Conservation (phyloP, 1,284 basidiomycete genomes). For the Porogramme epimiltina region DNA sequence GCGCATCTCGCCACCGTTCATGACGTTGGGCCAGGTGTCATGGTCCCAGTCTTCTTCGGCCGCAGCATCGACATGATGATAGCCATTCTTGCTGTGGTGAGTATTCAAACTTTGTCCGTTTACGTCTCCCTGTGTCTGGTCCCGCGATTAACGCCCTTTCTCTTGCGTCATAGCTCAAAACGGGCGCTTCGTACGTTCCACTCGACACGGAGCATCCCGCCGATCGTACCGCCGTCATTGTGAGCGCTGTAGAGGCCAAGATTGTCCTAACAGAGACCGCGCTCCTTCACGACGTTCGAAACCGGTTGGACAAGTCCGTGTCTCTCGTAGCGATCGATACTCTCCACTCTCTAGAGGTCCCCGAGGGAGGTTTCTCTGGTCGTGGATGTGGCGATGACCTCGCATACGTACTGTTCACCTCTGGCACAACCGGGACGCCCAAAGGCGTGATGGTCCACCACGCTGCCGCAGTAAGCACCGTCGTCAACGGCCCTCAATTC, state of each 20-base stretch:
- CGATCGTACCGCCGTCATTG: conserved; percentile 31
- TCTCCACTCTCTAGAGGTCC: background rate
- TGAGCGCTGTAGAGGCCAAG: conserved; percentile 30
- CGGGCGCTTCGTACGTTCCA: conserved; percentile 33
- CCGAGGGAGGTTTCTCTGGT: conserved; percentile 2
- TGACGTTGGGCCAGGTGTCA: background rate
- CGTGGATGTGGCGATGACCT: conserved; percentile 13
- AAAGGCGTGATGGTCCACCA: conserved; percentile 33
- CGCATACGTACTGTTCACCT: conserved; percentile 31
- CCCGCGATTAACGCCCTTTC: background rate
- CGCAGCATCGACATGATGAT: background rate
- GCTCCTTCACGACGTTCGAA: conserved; percentile 17
- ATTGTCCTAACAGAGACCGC: conserved; percentile 29
- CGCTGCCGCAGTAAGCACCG: conserved; percentile 30
- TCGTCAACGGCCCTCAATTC: background rate
- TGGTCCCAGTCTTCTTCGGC: background rate
- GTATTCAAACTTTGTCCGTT: background rate
- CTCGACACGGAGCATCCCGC: conserved; percentile 35
- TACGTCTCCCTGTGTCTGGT: too few species aligned
- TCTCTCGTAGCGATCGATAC: conserved; percentile 18
- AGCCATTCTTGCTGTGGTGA: background rate
- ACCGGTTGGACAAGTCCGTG: conserved; percentile 8
- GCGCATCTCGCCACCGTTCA: background rate
- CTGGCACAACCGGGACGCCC: conserved; percentile 24
- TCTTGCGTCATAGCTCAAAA: conserved; percentile 25